phyloP scores from a whole-genome alignment of 352 stramenopile species.

The Phytophthora uliginosa region DNA sequence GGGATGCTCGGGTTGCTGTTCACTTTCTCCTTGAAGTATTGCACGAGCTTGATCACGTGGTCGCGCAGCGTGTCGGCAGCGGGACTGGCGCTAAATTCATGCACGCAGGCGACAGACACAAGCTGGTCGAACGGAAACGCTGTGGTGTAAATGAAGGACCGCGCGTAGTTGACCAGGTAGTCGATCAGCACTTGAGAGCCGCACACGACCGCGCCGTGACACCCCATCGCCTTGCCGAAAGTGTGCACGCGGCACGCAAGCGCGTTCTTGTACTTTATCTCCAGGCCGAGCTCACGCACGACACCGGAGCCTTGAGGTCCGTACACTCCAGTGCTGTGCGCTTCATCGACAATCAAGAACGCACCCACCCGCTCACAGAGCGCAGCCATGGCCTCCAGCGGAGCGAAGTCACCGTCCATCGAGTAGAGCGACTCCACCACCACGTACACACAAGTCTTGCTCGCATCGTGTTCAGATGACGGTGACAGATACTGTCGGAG shows the following conservation, averaged over 20 bases:
- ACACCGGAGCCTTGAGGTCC: constrained; percentile 82
- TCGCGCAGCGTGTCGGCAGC: constrained; percentile 52
- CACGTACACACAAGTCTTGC: constrained; percentile 87
- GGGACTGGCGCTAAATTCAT: constrained; percentile 84
- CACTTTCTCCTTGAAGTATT: constrained; percentile 85
- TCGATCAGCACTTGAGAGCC: constrained; percentile 91
- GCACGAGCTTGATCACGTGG: constrained; percentile 64
- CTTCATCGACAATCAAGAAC: constrained; percentile 97
- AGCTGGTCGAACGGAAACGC: constrained; percentile 94
- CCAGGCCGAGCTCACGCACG: constrained; percentile 74
- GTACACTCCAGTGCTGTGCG: constrained; percentile 95
- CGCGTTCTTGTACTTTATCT: constrained; percentile 73
- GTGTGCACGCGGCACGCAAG: constrained; percentile 94
- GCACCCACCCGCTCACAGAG: constrained; percentile 86
- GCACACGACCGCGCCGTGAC: constrained; percentile 96
- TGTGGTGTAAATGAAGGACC: constrained; percentile 98
- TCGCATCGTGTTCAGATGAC: constrained; percentile 13
- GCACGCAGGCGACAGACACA: constrained; percentile 89
- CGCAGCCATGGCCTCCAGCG: constrained; percentile 87
- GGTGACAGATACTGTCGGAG: constrained; percentile 50
- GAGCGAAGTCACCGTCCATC: constrained; percentile 98
- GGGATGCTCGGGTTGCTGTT: constrained; percentile 47
- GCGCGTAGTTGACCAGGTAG: constrained; percentile 98
- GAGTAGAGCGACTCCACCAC: constrained; percentile 99
- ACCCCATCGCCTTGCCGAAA: constrained; percentile 98